Base-by-base conservation (phyloP, 495 filamentous ascomycete species). In the Massariosphaeria phaeospora region DNA sequence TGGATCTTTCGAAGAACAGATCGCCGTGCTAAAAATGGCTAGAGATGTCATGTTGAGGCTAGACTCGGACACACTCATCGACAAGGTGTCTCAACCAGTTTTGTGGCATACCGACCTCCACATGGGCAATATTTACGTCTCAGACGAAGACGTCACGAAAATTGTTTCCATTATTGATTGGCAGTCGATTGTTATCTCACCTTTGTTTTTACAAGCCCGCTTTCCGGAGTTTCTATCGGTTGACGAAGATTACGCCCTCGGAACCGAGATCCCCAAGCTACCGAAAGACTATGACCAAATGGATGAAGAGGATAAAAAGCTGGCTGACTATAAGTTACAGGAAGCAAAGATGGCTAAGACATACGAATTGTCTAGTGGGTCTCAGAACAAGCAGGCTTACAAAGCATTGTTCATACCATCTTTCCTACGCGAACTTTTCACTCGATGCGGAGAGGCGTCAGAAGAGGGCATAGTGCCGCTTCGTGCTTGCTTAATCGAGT, bases 41-140 rank as follows among this genome's bases (percentile, higher is more conserved):
- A 46, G 17, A 29, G 42, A 46, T 21, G 42, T 25, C 24, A 46
- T 46, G 42, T 46, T 26, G 12, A 26, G 23, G 42, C 5, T 46
- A 15, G 24, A 46, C 13, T 8, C 17, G 26, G 20, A 10, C n/a
- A 46, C 24, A 15, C 24, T 46, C 24, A 29, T 46, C 23, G 17
- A 46, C 24, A 46, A 29, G 42, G 42, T 46, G 2, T 46, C 42
- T 24, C 6, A 29, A 15, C 24, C 13, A 46, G 42, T 46, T 15
- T 43, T 73, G 30, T 71, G 67, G 65, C 65, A 73, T 40, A 68
- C 67, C n/a, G 70, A 72, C 58, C 63, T 71, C 30, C 59, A 71
- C 27, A 67, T 68, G 64, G 70, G 67, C 35, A 73, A 73, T 41
- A 70, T 73, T 15, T 71, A 58, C 47, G 66, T 69, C 29, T 42